Evolutionary conservation across 2,329 filamentous ascomycete genomes (phyloP), one percentile per base, ranked within the genome.

Genomic region (Ascomycota sp.): DNA sequence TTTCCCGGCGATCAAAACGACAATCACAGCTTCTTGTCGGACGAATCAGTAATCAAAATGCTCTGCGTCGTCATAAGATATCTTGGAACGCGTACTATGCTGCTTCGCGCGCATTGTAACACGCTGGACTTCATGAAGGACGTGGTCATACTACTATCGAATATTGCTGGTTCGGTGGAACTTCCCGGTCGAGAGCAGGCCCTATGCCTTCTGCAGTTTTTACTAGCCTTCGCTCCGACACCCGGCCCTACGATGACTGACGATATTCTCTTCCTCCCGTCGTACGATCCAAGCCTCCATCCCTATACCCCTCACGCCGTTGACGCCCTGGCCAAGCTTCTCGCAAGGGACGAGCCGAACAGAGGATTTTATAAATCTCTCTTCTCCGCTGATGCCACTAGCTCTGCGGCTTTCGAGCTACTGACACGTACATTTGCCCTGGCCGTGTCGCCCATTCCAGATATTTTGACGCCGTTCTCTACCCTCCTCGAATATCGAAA

Each of bases 111-210:
- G 4, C 68, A 89, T 42, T 64, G 68, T 47, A 92, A 93, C 53
- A 89, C 79, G 0, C 61, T 93, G 42, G 89, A 98, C 53, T 86
- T 95, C 46, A 92, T 93, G 80, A 98, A 98, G 56, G 89, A 98
- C 51, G 62, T 83, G 25, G 71, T 95, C 37, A 76, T 82, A 11
- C 72, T 92, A 42, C 62, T 98, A 35, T 93, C 86, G 36, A 95
- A 98, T 51, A 71, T 91, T 32, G 74, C 83, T 7, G 72, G 79
- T 32, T 68, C 71, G 8, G 68, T 95, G 34, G 76, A 86, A 47
- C 62, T 98, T 29, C 77, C 83, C 2, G 76, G 76, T 13, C 75
- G 79, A 40, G 84, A 95, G 47, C 84, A 95, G 49, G 84, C 84
- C 0, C 61, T 82, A 29, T 82, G 79, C 45, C 62, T 95, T 6